These are phyloP conservation scores for Coleophoma cylindrospora DNA, from an alignment of 2,329 filamentous ascomycete species.

Conservation along the genomic window DNA sequence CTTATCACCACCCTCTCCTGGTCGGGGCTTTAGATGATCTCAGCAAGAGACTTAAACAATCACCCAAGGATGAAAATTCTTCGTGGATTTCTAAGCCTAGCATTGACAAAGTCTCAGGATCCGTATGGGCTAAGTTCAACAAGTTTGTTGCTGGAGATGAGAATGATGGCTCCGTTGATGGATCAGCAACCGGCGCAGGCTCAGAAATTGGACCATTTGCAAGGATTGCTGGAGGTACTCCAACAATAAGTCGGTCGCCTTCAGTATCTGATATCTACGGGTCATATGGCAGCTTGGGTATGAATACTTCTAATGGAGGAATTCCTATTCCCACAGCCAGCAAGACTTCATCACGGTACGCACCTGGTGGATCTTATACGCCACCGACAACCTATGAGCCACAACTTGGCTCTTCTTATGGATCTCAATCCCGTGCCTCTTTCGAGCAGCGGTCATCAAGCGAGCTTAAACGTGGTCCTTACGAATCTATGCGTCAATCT, in stretches of 20 bases:
- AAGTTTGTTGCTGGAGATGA: slow-evolving; percentile 95
- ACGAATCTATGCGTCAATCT: slow-evolving; percentile 36
- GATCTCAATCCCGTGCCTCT: slow-evolving; percentile 31
- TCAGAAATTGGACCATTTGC: slow-evolving; percentile 74
- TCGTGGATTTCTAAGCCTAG: slow-evolving; percentile 94
- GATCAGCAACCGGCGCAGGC: slow-evolving; percentile 48
- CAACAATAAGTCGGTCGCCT: slow-evolving; percentile 68
- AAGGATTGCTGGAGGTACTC: slow-evolving; percentile 70
- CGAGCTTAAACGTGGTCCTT: slow-evolving; percentile 34
- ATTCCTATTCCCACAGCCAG: slow-evolving; percentile 9
- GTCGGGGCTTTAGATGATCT: slow-evolving; percentile 79
- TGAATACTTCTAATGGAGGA: slow-evolving; percentile 23
- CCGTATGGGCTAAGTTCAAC: slow-evolving; percentile 88
- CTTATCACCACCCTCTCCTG: slow-evolving; percentile 76
- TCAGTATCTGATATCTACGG: slow-evolving; percentile 69
- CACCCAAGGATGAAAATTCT: slow-evolving; percentile 73
- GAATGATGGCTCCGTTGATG: slow-evolving; percentile 56
- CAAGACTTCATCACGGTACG: slow-evolving; percentile 24
- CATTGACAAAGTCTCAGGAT: slow-evolving; percentile 92
- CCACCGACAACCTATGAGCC: slow-evolving; percentile 15
- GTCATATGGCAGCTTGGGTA: slow-evolving; percentile 24
- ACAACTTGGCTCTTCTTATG: slow-evolving; percentile 15
- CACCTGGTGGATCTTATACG: slow-evolving; percentile 20
- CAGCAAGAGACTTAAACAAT: slow-evolving; percentile 74
- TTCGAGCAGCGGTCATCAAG: slow-evolving; percentile 41